A percentile compares a stretch with the other conserved stretches of the same genome.
Evolutionary conservation across 1,284 basidiomycete species (phyloP).

Genomic region (Veloboletus limbatus): DNA sequence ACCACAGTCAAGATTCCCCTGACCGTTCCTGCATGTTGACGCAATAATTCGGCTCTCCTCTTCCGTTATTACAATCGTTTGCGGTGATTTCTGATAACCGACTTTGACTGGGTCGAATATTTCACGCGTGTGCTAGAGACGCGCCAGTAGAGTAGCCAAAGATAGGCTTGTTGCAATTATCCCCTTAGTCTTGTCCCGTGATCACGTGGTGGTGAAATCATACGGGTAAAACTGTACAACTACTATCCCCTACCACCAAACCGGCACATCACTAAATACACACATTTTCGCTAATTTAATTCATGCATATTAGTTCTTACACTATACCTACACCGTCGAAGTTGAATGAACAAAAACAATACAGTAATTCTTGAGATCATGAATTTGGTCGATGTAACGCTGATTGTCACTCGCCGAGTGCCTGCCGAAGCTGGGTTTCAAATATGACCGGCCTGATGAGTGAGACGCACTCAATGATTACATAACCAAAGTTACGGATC

Average conservation of each 20-base stretch:
- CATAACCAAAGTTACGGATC: no score
- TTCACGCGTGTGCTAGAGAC: background rate
- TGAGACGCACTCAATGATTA: no score
- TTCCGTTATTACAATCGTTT: background rate
- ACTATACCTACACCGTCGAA: background rate
- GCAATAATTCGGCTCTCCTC: background rate
- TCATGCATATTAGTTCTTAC: background rate
- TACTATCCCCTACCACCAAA: no score
- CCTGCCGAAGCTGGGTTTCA: background rate
- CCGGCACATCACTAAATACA: background rate
- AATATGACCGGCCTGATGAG: background rate
- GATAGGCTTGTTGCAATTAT: no score
- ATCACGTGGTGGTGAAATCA: conserved; percentile 23
- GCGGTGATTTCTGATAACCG: background rate
- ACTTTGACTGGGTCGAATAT: background rate
- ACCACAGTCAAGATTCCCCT: conserved; percentile 75
- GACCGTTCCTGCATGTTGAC: conserved; percentile 68
- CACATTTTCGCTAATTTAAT: no score
- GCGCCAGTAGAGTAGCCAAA: background rate
- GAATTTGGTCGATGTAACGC: background rate
- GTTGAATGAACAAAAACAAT: no score
- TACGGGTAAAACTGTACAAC: background rate
- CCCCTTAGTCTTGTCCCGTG: background rate
- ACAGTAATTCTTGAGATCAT: background rate
- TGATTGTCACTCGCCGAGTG: background rate